Evolutionary conservation across 371 early-diverging fungal species (phyloP), one percentile per base, ranked within the genome.

Genomic region (Mucor racemosus): DNA sequence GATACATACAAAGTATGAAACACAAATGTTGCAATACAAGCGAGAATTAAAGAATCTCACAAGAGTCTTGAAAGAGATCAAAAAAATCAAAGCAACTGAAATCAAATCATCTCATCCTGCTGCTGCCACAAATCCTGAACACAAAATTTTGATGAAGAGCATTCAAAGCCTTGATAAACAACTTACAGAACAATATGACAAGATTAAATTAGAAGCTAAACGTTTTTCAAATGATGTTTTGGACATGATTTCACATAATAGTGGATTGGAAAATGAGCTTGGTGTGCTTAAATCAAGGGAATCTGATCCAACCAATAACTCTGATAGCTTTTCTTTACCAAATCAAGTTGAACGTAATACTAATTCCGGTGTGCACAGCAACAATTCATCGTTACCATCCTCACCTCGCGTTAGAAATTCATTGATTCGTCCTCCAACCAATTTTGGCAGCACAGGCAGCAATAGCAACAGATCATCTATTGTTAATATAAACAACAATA

Each of bases 141-240:
- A 74, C 26, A 56, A 34, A 31, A 67, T 67, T 7, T 11, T 74
- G 15, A 46, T 74, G 39, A 67, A 68, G n/a, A 67, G 54, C 33
- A 50, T 71, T 11, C 62, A 61, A 8, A 41, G 34, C 6, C 19
- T 74, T 5, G 74, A 74, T 11, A 67, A 68, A 31, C 74, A 74
- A 36, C 31, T 74, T 5, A 67, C 58, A 17, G 74, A 74, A 8
- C 71, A 74, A 17, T 62, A 71, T n/a, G 71, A 74, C 17, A 61
- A 60, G 42, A 50, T 71, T 7, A 64, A 53, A 34, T 3, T 59
- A 3, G 66, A 71, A 58, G 68, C 65, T 21, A 72, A 72, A 21
- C 50, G 65, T 11, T 72, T 72, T 44, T 64, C 68, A 15, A 67
- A 62, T 10, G 68, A 72, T 48, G 44, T 72, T 5, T n/a, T 53